These are phyloP conservation scores for Lasiodiplodia hormozganensis DNA, from an alignment of 2,329 filamentous ascomycete genomes.

Conservation along the genomic window DNA sequence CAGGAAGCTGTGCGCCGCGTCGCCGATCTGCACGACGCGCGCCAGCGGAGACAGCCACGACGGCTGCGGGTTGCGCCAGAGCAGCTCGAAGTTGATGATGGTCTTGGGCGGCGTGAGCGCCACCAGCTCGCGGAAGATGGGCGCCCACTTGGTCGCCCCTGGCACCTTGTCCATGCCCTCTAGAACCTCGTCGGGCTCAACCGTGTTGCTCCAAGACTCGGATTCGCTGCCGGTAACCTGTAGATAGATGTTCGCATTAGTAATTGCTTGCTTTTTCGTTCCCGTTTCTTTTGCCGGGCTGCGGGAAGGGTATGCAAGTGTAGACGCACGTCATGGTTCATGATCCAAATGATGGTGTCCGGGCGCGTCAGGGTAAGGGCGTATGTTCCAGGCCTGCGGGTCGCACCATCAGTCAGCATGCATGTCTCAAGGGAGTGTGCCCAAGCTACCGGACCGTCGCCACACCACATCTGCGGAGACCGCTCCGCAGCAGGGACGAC, in stretches of 20 bases:
- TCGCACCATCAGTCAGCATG: slow-evolving; percentile 29
- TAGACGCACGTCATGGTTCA: slow-evolving; percentile 54
- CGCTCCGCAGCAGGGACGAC: slow-evolving; percentile 6
- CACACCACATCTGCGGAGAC: background rate
- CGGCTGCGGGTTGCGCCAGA: slow-evolving; percentile 56
- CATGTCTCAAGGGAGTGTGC: slow-evolving; percentile 28
- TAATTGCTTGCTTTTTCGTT: no score
- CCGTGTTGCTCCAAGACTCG: slow-evolving; percentile 56
- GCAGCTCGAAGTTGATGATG: slow-evolving; percentile 57
- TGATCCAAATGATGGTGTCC: slow-evolving; percentile 59
- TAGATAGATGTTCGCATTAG: background rate
- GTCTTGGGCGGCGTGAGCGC: slow-evolving; percentile 53
- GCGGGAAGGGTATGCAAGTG: background rate
- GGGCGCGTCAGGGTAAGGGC: slow-evolving; percentile 54
- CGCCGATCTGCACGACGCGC: slow-evolving; percentile 54
- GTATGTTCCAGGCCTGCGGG: slow-evolving; percentile 46
- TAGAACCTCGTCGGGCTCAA: slow-evolving; percentile 54
- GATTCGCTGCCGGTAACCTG: slow-evolving; percentile 53
- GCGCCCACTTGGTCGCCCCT: slow-evolving; percentile 53
- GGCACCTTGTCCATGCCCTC: slow-evolving; percentile 54
- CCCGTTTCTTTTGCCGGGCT: no score
- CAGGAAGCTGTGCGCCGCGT: slow-evolving; percentile 54
- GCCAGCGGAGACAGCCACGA: slow-evolving; percentile 52
- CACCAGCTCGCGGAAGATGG: slow-evolving; percentile 55
- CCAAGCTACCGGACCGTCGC: background rate